Conservation (phyloP, 805 yeast genomes). For the Metschnikowia proteae region DNA sequence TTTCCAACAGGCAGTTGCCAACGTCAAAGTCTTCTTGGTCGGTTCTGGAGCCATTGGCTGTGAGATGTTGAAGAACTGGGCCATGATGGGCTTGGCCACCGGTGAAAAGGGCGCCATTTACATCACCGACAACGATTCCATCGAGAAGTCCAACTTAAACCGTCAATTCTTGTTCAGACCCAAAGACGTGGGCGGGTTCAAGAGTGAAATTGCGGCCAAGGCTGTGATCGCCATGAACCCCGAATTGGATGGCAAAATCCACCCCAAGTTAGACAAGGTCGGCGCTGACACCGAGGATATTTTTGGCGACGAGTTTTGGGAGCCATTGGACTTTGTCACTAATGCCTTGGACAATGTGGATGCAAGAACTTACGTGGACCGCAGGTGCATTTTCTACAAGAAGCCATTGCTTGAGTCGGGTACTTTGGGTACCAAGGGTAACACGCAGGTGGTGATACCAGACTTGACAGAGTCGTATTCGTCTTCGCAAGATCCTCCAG, state of each 20-base stretch:
- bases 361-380: constrained; percentile 95
- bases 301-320: constrained; percentile 86
- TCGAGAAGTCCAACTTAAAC: constrained; percentile 92
- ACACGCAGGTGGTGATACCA: constrained; percentile 95
- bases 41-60: constrained; percentile 99
- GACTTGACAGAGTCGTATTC: constrained; percentile 92
- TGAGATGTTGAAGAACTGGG: constrained; percentile 98
- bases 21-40: constrained; percentile 81
- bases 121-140: constrained; percentile 91
- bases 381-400: constrained; percentile 89
- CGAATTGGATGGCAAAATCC: constrained; percentile 72
- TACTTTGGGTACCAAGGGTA: constrained; percentile 97
- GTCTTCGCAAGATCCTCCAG: constrained; percentile 97
- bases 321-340: constrained; percentile 77
- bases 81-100: constrained; percentile 90
- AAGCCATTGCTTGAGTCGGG: constrained; percentile 95
- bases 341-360: constrained; percentile 97
- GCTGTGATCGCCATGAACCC: constrained; percentile 89
- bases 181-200: constrained; percentile 86
- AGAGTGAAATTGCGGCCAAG: constrained; percentile 83
- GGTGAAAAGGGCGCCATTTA: constrained; percentile 83
- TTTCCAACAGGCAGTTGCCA: constrained; percentile 69
- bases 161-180: constrained; percentile 95
- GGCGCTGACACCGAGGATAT: constrained; percentile 89
- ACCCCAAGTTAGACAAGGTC: constrained; percentile 77